These are phyloP conservation scores for Poterioochromonas sp. DNA, from an alignment of 352 stramenopile genomes.

Conservation along the genomic window DNA sequence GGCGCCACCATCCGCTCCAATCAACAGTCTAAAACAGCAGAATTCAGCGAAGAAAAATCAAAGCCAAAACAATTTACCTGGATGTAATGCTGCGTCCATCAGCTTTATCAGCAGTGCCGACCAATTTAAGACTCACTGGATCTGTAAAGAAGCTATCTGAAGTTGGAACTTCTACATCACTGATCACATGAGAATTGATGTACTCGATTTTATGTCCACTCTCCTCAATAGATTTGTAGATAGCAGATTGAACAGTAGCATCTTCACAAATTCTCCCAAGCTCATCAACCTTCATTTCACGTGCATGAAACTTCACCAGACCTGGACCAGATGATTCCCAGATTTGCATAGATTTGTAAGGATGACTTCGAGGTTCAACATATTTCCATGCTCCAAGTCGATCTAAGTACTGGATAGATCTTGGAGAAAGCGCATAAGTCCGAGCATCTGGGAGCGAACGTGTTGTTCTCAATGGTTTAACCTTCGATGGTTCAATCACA, in stretches of 20 bases:
- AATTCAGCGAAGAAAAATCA: no score
- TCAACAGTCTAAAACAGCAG: conserved; percentile 53
- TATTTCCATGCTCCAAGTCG: conserved; percentile 62
- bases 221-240: conserved; percentile 4
- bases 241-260: not conserved
- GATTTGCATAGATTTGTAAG: conserved; percentile 76
- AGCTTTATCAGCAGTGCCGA: conserved; percentile 60
- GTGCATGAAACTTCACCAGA: not conserved
- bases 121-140: conserved; percentile 53
- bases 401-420: conserved; percentile 65
- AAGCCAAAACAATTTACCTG: no score
- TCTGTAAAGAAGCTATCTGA: not conserved
- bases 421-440: conserved; percentile 75
- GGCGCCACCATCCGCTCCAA: conserved; percentile 73
- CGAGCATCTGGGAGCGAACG: conserved; percentile 57
- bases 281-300: not conserved
- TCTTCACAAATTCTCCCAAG: not conserved
- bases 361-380: conserved; percentile 54
- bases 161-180: conserved; percentile 7
- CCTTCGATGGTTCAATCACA: not conserved
- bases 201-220: conserved; percentile 5
- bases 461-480: not conserved
- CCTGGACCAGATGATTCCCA: conserved; percentile 46
- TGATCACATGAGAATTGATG: conserved; percentile 24
- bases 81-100: no score